phyloP scores from a whole-genome alignment of 805 yeast species.

The Schwanniomyces pseudopolymorphus region DNA sequence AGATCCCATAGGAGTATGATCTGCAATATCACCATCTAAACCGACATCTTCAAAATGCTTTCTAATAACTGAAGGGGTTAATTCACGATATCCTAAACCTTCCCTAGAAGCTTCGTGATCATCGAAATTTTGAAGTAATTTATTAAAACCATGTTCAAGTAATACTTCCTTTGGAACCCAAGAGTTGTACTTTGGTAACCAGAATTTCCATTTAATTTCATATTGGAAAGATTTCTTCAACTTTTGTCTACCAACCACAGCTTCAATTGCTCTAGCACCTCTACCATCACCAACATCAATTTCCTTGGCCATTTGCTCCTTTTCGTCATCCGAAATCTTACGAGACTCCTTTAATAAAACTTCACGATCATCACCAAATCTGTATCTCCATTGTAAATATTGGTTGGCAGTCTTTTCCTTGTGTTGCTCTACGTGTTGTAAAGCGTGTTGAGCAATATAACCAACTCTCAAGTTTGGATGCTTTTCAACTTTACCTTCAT shows the following conservation, averaged over 20 bases:
- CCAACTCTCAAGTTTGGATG: slow-evolving; percentile 98
- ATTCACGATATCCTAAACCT: slow-evolving; percentile 48
- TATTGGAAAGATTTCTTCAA: slow-evolving; percentile 95
- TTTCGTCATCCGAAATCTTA: slow-evolving; percentile 74
- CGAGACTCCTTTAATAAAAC: slow-evolving; percentile 91
- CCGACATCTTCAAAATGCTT: slow-evolving; percentile 98
- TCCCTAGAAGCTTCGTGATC: slow-evolving; percentile 51
- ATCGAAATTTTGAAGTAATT: slow-evolving; percentile 45
- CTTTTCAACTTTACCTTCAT: slow-evolving; percentile 88
- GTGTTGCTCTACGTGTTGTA: slow-evolving; percentile 95
- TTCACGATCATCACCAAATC: slow-evolving; percentile 97
- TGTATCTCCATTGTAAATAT: slow-evolving; percentile 97
- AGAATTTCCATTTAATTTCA: slow-evolving; percentile 84
- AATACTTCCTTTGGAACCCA: slow-evolving; percentile 87
- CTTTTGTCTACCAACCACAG: slow-evolving; percentile 96
- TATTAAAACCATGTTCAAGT: slow-evolving; percentile 57
- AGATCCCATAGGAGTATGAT: slow-evolving; percentile 95
- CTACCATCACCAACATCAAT: slow-evolving; percentile 83
- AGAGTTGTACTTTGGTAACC: slow-evolving; percentile 90
- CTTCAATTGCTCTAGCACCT: slow-evolving; percentile 87
- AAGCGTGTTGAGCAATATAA: slow-evolving; percentile 97
- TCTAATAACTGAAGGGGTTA: slow-evolving; percentile 87
- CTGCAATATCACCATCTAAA: slow-evolving; percentile 96
- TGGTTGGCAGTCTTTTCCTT: slow-evolving; percentile 98
- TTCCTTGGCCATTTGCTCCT: slow-evolving; percentile 71